Conservation (phyloP, 169 alveolate genomes). For the Cryptosporidium muris region DNA sequence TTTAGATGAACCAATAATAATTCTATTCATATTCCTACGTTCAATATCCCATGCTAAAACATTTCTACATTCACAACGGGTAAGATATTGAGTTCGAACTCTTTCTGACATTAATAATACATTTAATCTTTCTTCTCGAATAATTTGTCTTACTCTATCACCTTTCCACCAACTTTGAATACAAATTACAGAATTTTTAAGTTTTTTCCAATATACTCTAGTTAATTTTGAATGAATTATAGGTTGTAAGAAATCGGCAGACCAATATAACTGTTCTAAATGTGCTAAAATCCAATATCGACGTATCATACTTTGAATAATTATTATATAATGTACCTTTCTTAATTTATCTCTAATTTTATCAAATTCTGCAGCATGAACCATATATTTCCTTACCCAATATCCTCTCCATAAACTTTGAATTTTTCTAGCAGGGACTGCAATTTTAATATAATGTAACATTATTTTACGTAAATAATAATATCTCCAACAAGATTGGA, state of each 20-base stretch:
- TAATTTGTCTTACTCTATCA: conserved; percentile 73
- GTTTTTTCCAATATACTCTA: conserved; percentile 49
- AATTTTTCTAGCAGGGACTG: conserved; percentile 69
- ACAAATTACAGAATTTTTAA: conserved; percentile 50
- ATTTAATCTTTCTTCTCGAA: conserved; percentile 74
- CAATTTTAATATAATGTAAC: conserved; percentile 55
- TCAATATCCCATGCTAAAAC: conserved; percentile 53
- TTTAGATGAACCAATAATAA: conserved; percentile 25
- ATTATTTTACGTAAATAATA: conserved; percentile 31
- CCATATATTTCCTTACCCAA: conserved; percentile 46
- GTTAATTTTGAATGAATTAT: conserved; percentile 57
- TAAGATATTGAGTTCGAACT: conserved; percentile 63
- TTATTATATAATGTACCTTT: conserved; percentile 49
- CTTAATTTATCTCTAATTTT: conserved; percentile 41
- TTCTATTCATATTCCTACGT: conserved; percentile 54
- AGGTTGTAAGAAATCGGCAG: conserved; percentile 59
- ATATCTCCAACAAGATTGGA: conserved; percentile 60
- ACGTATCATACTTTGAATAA: conserved; percentile 51
- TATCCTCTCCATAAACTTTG: conserved; percentile 78
- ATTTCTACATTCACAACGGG: conserved; percentile 32
- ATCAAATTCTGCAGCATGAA: conserved; percentile 24
- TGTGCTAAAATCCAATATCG: conserved; percentile 69
- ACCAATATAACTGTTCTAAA: conserved; percentile 53
- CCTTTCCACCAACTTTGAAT: conserved; percentile 80
- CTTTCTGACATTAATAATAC: conserved; percentile 71